Conservation (phyloP, 805 yeast genomes). For the Candida railenensis region DNA sequence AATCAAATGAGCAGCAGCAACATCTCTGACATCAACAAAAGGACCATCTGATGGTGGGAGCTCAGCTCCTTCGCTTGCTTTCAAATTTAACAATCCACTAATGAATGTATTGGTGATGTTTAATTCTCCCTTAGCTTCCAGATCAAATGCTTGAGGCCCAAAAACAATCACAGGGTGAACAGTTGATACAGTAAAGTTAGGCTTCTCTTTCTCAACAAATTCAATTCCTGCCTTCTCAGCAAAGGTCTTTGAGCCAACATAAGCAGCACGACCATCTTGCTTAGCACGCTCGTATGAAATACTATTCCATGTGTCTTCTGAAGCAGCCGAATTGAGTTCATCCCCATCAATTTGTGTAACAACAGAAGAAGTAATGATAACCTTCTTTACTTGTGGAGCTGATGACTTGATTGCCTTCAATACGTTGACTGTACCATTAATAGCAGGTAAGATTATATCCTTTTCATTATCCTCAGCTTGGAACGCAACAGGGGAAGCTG, state of each 20-base stretch:
- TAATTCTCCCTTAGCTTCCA: conserved; percentile 11
- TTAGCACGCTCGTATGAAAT: conserved; percentile 49
- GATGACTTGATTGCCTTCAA: conserved; percentile 45
- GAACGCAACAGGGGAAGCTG: conserved; percentile 59
- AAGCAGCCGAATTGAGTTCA: conserved; percentile 34
- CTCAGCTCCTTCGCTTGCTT: conserved; percentile 11
- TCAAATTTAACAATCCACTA: conserved; percentile 15
- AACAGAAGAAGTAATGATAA: conserved; percentile 2
- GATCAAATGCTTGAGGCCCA: conserved; percentile 17
- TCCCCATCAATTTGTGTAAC: no score
- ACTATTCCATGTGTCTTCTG: conserved; percentile 54
- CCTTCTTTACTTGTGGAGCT: conserved; percentile 25
- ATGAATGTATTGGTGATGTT: conserved; percentile 27
- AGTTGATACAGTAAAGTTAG: conserved; percentile 41
- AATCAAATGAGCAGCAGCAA: conserved; percentile 47
- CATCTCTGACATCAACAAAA: conserved; percentile 39
- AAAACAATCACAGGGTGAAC: conserved; percentile 22
- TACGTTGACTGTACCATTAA: conserved; percentile 52
- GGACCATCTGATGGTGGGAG: conserved; percentile 11
- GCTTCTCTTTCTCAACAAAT: conserved; percentile 33
- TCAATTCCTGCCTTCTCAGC: conserved; percentile 66
- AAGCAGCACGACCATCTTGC: conserved; percentile 40
- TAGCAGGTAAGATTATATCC: conserved; percentile 55
- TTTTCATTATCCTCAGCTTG: conserved; percentile 44
- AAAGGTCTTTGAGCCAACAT: conserved; percentile 58